Evolutionary conservation across 108 stramenopile genomes (phyloP).

Genomic region (Cyclotella kingstonii): DNA sequence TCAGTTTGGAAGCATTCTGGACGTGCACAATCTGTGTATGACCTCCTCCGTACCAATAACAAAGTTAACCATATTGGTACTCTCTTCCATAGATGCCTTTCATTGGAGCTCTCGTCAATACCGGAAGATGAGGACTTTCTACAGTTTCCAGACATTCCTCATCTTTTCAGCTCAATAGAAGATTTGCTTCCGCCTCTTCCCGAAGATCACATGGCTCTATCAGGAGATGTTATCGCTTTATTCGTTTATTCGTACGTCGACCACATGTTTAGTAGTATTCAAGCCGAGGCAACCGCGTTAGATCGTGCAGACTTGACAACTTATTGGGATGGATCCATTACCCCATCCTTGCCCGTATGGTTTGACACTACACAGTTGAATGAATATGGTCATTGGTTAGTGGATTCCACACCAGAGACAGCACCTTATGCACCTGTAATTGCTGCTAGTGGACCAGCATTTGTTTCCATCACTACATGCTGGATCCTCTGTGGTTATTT

Average conservation of each 20-base stretch:
- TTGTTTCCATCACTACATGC: constrained; percentile 55
- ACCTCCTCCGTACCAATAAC: too few relatives aligned
- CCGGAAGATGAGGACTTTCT: constrained; percentile 33
- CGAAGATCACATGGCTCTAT: constrained; percentile 71
- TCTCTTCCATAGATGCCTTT: not conserved
- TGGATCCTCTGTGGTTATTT: constrained; percentile 70
- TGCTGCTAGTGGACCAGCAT: constrained; percentile 50
- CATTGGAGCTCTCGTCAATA: constrained; percentile 26
- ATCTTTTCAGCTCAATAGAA: constrained; percentile 7
- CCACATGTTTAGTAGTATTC: constrained; percentile 57
- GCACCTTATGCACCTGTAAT: constrained; percentile 63
- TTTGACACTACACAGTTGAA: constrained; percentile 37
- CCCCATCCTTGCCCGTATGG: constrained; percentile 59
- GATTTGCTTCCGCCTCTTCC: constrained; percentile 59
- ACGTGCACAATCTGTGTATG: too few relatives aligned
- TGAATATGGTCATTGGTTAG: constrained; percentile 30
- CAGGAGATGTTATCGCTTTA: constrained; percentile 68
- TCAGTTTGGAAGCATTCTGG: too few relatives aligned
- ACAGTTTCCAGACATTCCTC: constrained; percentile 2
- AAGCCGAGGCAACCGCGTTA: constrained; percentile 17
- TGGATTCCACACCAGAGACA: constrained; percentile 18
- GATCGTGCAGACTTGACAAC: constrained; percentile 5
- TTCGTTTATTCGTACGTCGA: constrained; percentile 76
- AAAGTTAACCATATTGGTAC: too few relatives aligned
- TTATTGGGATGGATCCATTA: constrained; percentile 1